Evolutionary conservation across 2,329 filamentous ascomycete species (phyloP), one percentile per base, ranked within the genome.

Genomic region (Parastagonospora avenae): DNA sequence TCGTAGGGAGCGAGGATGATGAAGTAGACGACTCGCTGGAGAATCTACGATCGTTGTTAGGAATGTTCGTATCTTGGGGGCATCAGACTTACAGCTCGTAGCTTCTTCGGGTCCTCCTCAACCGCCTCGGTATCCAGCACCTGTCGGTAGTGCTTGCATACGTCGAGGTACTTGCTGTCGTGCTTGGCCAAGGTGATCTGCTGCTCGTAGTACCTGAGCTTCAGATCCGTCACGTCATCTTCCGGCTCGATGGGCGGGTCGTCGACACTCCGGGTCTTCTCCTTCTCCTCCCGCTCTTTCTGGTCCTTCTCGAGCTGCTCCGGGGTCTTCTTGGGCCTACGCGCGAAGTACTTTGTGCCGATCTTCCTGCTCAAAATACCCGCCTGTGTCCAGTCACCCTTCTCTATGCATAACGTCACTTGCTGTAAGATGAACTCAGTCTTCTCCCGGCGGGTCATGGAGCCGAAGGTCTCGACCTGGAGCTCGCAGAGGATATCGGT

Each of bases 381-480:
- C 28, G 93, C 94, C 74, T 99, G 95, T 66, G 89, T 95, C 92
- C 92, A 99, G 74, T 99, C 94, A 50, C 87, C 90, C 68, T 87
- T 93, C 77, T 97, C 89, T 74, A 99, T 97, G 79, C 94, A 99
- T 45, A 99, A 84, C 30, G 87, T 84, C 35, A 97, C 93, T 77
- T 99, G 94, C 56, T 95, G 90, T 46, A 99, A 82, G 69, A 99
- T 99, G 74, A 99, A 99, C 70, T 97, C 94, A 4, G 92, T 97
- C 87, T 99, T 99, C 76, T 99, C 94, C 65, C 94, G 85, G 66
- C 94, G 85, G 58, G 91, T 89, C 94, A 99, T 99, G 16, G 93
- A 97, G 8, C 94, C 94, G 74, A 99, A 99, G 0, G 94, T 99
- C 82, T 99, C 94, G 42, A 99, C 94, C 75, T 99, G 94, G 54